Conservation (phyloP, 2,329 filamentous ascomycete genomes). For the Pezicula neosporulosa region DNA sequence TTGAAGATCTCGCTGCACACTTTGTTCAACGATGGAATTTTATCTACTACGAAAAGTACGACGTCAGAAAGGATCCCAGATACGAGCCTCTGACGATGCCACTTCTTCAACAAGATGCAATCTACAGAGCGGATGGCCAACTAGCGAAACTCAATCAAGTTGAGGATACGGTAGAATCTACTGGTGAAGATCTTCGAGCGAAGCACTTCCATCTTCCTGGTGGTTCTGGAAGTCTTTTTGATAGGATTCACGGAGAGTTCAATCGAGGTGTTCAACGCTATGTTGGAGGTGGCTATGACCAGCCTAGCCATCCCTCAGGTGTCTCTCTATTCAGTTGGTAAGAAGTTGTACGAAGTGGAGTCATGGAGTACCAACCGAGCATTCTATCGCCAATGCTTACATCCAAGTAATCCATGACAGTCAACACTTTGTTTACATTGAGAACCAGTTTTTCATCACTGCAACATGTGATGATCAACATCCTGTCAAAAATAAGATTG, state of each 20-base stretch:
- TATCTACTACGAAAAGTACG: slow-evolving; percentile 81
- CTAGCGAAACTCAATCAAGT: background rate
- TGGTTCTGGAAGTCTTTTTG: slow-evolving; percentile 11
- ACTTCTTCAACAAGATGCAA: background rate
- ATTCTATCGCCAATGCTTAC: slow-evolving; percentile 86
- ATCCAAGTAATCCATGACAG: slow-evolving; percentile 66
- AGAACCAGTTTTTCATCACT: slow-evolving; percentile 87
- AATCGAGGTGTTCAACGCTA: background rate
- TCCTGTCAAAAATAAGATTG: slow-evolving; percentile 75
- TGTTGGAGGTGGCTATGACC: background rate
- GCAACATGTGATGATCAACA: slow-evolving; percentile 67
- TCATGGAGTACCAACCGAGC: slow-evolving; percentile 57
- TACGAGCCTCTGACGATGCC: slow-evolving; percentile 32
- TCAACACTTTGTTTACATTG: slow-evolving; percentile 74
- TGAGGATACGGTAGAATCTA: slow-evolving; percentile 3
- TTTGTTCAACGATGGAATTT: slow-evolving; percentile 91
- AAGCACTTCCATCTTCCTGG: slow-evolving; percentile 8
- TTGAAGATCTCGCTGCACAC: slow-evolving; percentile 71
- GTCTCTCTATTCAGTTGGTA: slow-evolving; percentile 32
- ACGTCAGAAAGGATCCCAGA: slow-evolving; percentile 41
- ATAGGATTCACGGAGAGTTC: slow-evolving; percentile 7
- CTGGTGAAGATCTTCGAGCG: slow-evolving; percentile 1
- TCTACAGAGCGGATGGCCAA: background rate
- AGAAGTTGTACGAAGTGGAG: slow-evolving; percentile 53
- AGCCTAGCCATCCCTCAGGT: slow-evolving; percentile 3